Evolutionary conservation across 73 alveolate genomes (phyloP), one percentile per base, ranked within the genome.

Genomic region (Paramecium primaurelia): DNA sequence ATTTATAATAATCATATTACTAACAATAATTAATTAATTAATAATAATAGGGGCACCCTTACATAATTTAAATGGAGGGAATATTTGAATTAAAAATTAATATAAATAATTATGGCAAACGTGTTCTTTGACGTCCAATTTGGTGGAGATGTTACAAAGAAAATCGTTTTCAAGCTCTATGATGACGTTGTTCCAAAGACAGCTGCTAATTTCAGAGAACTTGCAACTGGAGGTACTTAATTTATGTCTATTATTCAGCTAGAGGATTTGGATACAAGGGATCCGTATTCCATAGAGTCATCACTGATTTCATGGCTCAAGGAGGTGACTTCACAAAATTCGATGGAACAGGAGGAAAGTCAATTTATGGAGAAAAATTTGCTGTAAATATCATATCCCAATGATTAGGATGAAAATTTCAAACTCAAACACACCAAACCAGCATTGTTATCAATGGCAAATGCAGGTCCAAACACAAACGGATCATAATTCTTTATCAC

Each of bases 391-490:
- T 32, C 32, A 73, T 37, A 6, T 80, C 42, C 16, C 12, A 10
- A 44, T 18, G 20, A 80, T 42, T 51, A 86, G 28, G 99, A 98
- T 92, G 99, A 98, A 89, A 94, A 93, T 95, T 98, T 98, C 96
- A 73, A 38, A 54, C 88, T 94, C 86, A 71, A 93, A 92, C 99
- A 97, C 94, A 83, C 92, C 45, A 96, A 96, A 60, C 96, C 97
- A 9, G 99, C 98, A 42, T 86, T 97, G 37, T 96, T 98, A 88
- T 97, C 99, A 14, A 98, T 98, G 99, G 99, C 99, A 77, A 98
- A 98, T 92, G 98, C 99, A 60, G 99, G 99, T 59, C 99, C 99
- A 89, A 95, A 98, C 93, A 97, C 99, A 85, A 98, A 98, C 86
- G 99, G 98, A 92, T 95, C 98, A 64, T 97, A 97, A 91, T 98